phyloP scores from a whole-genome alignment of 202 grass and related monocot genomes.

The Digitaria exilis region DNA sequence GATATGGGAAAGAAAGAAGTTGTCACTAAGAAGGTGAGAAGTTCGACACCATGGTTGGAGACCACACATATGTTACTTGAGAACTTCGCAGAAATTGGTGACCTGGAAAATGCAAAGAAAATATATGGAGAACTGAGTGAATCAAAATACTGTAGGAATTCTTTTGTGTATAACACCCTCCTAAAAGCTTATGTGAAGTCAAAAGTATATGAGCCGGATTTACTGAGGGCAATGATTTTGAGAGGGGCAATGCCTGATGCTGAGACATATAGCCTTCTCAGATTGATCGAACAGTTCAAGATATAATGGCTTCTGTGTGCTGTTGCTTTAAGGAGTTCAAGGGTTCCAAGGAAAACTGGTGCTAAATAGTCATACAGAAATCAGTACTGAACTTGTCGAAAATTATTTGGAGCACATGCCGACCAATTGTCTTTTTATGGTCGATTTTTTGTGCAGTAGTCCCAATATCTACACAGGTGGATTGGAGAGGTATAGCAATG shows the following conservation, averaged over 20 bases:
- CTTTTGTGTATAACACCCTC: slow-evolving; percentile 87
- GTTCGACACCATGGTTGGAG: slow-evolving; percentile 92
- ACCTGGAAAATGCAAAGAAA: slow-evolving; percentile 72
- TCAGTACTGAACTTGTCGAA: not conserved
- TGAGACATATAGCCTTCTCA: slow-evolving; percentile 77
- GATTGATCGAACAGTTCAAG: slow-evolving; percentile 79
- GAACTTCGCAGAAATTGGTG: slow-evolving; percentile 70
- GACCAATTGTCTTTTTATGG: not conserved
- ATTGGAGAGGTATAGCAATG: not conserved
- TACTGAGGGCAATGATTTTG: slow-evolving; percentile 82
- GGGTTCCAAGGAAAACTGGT: slow-evolving; percentile 16
- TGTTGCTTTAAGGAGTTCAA: slow-evolving; percentile 21
- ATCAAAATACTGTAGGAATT: slow-evolving; percentile 79
- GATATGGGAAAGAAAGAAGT: slow-evolving; percentile 68
- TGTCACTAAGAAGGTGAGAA: slow-evolving; percentile 63
- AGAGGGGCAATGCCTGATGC: slow-evolving; percentile 79
- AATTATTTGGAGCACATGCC: not conserved
- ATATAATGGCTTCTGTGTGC: slow-evolving; percentile 15
- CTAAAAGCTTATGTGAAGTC: slow-evolving; percentile 85
- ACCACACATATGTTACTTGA: slow-evolving; percentile 83
- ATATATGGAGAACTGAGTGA: slow-evolving; percentile 81
- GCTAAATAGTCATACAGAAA: slow-evolving; percentile 7
- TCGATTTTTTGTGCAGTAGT: not conserved
- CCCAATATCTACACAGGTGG: not conserved
- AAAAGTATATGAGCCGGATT: slow-evolving; percentile 80